phyloP scores from a whole-genome alignment of 768 basidiomycete species.

The Rubroboletus pulcherrimus region DNA sequence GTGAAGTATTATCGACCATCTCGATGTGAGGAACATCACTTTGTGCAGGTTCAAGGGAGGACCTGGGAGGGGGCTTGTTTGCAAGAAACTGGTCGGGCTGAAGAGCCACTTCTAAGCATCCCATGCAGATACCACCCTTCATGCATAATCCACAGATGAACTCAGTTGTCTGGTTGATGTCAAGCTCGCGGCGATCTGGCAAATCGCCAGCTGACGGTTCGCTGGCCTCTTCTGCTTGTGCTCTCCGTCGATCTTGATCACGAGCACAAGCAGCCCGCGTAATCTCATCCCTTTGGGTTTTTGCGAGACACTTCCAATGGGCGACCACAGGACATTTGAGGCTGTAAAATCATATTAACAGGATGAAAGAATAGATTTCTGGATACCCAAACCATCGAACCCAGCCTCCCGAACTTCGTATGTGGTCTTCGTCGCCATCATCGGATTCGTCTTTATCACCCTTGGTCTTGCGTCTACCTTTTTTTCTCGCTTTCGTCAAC shows the following conservation, averaged over 20 bases:
- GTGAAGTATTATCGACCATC: conserved; percentile 32
- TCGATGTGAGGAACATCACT: conserved; percentile 27
- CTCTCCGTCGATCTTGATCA: conserved; percentile 42
- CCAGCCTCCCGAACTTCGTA: conserved; percentile 69
- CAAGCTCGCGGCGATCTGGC: conserved; percentile 45
- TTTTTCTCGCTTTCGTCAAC: conserved; percentile 43
- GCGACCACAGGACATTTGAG: conserved; percentile 72
- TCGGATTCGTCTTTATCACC: conserved; percentile 42
- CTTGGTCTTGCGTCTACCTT: conserved; percentile 38
- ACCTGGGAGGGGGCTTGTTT: conserved; percentile 13
- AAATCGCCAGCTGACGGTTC: conserved; percentile 29
- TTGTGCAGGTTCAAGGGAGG: conserved; percentile 7
- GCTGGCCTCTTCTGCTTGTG: conserved; percentile 22
- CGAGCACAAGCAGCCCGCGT: conserved; percentile 56
- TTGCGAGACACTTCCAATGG: conserved; percentile 74
- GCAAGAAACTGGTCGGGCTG: conserved; percentile 38
- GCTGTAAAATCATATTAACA: conserved; percentile 36
- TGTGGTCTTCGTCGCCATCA: conserved; percentile 51
- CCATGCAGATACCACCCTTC: conserved; percentile 77
- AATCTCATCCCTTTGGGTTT: conserved; percentile 67
- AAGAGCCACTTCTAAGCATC: conserved; percentile 58
- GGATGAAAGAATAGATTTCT: neutral
- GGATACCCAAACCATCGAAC: conserved; percentile 66
- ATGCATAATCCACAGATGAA: conserved; percentile 74
- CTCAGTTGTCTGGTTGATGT: conserved; percentile 61